Base-by-base conservation (phyloP, 768 basidiomycete genomes). In the Rhizopogon roseolus region DNA sequence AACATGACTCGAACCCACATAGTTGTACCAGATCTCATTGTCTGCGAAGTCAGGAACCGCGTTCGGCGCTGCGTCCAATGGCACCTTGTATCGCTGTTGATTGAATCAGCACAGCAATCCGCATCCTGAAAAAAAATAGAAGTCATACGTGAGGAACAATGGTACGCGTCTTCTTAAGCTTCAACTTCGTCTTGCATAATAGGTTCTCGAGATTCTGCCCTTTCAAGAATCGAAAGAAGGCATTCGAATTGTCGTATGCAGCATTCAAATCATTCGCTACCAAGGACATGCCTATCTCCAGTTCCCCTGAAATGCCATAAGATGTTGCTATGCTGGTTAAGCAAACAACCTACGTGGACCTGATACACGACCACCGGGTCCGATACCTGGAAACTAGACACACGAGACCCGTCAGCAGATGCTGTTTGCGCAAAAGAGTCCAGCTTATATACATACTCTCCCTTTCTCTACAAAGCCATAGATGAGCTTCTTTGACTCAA, bases 141-240 rank as follows among this genome's bases (percentile, higher is more conserved):
- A 42, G 4, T 64, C 73, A 49, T 49, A 78, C 76, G 41, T 73
- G 74, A 29, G 76, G 73, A 27, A 76, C 58, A 28, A 78, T 70
- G 57, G 54, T 74, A 68, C 61, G 62, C 43, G 25, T 57, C 17
- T 48, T 60, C 62, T 58, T 70, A 44, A 54, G 43, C 46, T 50
- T 64, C 39, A 62, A 62, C 50, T 46, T 66, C 19, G 34, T 38
- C 44, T 63, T 51, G 57, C 60, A 39, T 42, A 64, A 37, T 59
- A 62, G 29, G 4, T 55, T 41, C 10, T 62, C 51, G 3, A 70
- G 54, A 7, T 68, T 64, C 45, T 66, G 61, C 38, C 61, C 56
- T 37, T 60, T 63, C 56, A 76, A 63, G 60, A 67, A 76, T 43
- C 58, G 55, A 27, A 55, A 50, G 54, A 78, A 79, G 2, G 70